These are phyloP conservation scores for Cryomyces antarcticus DNA, from an alignment of 495 filamentous ascomycete species.

Conservation along the genomic window DNA sequence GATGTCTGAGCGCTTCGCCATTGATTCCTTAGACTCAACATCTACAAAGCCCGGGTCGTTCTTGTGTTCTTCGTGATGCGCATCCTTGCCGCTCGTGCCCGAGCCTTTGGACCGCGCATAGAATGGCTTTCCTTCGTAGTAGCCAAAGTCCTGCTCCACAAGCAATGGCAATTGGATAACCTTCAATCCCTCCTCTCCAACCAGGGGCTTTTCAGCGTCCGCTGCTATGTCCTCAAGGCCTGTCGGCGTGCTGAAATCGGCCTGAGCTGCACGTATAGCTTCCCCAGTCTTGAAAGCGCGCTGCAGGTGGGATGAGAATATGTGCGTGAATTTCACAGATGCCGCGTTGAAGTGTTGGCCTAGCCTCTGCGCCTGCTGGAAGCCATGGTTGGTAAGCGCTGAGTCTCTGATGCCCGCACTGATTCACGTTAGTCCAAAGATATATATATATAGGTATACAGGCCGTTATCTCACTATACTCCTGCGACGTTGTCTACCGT, in stretches of 20 bases:
- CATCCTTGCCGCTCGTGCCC: conserved; percentile 7
- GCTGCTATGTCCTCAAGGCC: not conserved
- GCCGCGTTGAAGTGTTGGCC: conserved; percentile 34
- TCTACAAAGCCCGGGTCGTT: conserved; percentile 24
- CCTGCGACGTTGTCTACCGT: conserved; percentile 70
- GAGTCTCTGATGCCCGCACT: conserved; percentile 70
- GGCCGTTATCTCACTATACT: conserved; percentile 35
- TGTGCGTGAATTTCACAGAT: conserved; percentile 28
- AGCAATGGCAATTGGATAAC: conserved; percentile 32
- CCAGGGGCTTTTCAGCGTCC: too few relatives aligned
- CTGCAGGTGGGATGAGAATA: conserved; percentile 66
- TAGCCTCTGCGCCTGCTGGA: conserved; percentile 48
- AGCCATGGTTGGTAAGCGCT: conserved; percentile 59
- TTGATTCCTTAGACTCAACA: conserved; percentile 40
- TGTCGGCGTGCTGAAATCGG: not conserved
- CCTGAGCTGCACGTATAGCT: conserved; percentile 35
- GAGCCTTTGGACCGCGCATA: conserved; percentile 6
- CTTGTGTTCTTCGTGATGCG: conserved; percentile 6
- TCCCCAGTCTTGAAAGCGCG: conserved; percentile 53
- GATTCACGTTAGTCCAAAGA: conserved; percentile 1
- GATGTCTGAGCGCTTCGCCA: conserved; percentile 35
- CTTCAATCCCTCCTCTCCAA: conserved; percentile 1
- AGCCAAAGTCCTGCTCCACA: conserved; percentile 54
- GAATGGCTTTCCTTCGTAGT: conserved; percentile 39
- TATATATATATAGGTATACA: not conserved